Base-by-base conservation (phyloP, 805 yeast species). In the Ascoidea tarda region DNA sequence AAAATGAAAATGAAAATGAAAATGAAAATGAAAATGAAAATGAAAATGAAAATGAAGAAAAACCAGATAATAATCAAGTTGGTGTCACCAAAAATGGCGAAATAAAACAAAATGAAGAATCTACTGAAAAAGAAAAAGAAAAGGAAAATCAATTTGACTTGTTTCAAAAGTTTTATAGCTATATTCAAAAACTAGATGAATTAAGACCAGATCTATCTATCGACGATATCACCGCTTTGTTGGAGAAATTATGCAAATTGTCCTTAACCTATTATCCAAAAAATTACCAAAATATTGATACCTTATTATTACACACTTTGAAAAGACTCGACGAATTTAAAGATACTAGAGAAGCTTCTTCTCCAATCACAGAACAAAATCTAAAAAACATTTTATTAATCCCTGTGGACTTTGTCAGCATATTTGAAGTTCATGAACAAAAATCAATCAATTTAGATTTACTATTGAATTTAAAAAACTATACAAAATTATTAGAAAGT, bases 211-310 rank as follows among this genome's bases (percentile, higher is more conserved):
- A 81, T 50, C 66, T 88, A n/a, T 70, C 87, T 0, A 62, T 76
- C n/a, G 79, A 76, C 33, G 91, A 86, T 55, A 77, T 78, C 52
- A 75, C 85, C 6, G 71, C 76, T 1, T 70, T 89, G 21, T 68
- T 87, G 48, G 82, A 81, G 54, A 77, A 84, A n/a, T 72, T 87
- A 38, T 72, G 84, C 51, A 76, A 75, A 56, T 65, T 90, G 48
- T 74, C 88, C 0, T 69, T 87, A 46, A 71, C 75, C 5, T 86
- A 81, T 67, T 85, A 85, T 61, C 84, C 87, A 5, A 69, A 74
- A 0, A 77, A 81, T 53, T 72, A 71, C 55, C 74, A 71, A 5
- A 79, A 85, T 63, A 69, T 89, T 52, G 81, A 86, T 61, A 66
- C 68, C 42, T 71, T 89, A 32, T 83, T 77, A 64, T 66, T 76